These are phyloP conservation scores for Nowakowskiella sp. DNA, from an alignment of 192 early-diverging fungal genomes.

Conservation along the genomic window DNA sequence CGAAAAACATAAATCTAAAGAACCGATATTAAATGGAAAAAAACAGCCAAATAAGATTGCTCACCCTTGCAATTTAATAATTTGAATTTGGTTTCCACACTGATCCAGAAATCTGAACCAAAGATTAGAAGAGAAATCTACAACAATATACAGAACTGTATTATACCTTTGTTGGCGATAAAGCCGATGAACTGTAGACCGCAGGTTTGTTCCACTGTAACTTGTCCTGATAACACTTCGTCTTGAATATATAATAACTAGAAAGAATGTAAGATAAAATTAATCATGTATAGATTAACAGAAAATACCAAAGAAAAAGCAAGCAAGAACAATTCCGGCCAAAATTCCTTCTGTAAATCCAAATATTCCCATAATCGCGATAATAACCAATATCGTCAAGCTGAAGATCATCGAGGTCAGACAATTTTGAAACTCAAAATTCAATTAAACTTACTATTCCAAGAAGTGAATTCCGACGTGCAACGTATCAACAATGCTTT, in stretches of 20 bases:
- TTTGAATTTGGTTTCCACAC: conserved; percentile 77
- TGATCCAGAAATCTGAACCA: conserved; percentile 79
- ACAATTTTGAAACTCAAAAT: neutral
- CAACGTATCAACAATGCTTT: conserved; percentile 82
- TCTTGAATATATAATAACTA: conserved; percentile 34
- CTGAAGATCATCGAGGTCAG: neutral
- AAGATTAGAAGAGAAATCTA: too few species aligned
- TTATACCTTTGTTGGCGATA: conserved; percentile 80
- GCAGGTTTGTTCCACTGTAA: conserved; percentile 52
- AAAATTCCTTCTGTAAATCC: conserved; percentile 99
- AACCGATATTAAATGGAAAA: neutral
- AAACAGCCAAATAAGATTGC: neutral
- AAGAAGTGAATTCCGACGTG: conserved; percentile 66
- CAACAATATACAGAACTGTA: too few species aligned
- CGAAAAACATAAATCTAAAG: conserved; percentile 88
- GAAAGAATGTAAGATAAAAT: conserved; percentile 1
- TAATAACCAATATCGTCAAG: conserved; percentile 75
- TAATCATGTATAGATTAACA: conserved; percentile 36
- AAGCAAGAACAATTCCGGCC: conserved; percentile 85
- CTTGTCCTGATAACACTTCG: conserved; percentile 30
- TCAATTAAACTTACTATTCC: conserved; percentile 53
- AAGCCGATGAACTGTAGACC: conserved; percentile 80
- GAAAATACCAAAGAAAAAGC: conserved; percentile 86
- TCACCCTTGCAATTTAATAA: conserved; percentile 71
- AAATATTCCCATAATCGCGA: conserved; percentile 22